phyloP scores from a whole-genome alignment of 768 basidiomycete genomes.

The Termitomyces sp. region DNA sequence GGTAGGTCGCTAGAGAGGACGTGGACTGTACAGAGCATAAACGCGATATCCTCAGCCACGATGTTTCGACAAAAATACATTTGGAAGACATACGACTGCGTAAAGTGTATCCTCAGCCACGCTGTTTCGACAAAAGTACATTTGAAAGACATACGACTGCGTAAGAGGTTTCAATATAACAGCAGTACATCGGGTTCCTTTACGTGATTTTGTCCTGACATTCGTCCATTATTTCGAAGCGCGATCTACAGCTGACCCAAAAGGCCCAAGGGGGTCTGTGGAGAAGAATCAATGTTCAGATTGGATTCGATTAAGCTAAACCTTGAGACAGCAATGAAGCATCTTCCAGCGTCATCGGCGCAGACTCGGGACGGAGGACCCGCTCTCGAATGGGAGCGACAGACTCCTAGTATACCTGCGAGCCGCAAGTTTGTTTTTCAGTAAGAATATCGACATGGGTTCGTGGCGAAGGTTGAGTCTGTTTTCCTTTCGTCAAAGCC shows the following conservation, averaged over 20 bases:
- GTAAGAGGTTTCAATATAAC: conserved; percentile 39
- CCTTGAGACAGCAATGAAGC: conserved; percentile 52
- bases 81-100: conserved; percentile 26
- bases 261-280: not conserved
- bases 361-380: conserved; percentile 51
- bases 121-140: too few species aligned
- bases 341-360: conserved; percentile 56
- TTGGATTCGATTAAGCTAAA: conserved; percentile 37
- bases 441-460: conserved; percentile 65
- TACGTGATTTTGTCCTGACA: conserved; percentile 55
- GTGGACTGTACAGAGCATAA: conserved; percentile 43
- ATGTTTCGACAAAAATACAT: too few species aligned
- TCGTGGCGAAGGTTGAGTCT: conserved; percentile 46
- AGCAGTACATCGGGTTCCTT: conserved; percentile 44
- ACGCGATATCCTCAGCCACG: not conserved
- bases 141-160: conserved; percentile 25
- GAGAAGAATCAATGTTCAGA: conserved; percentile 5
- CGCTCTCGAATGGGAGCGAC: conserved; percentile 56
- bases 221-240: conserved; percentile 62
- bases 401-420: conserved; percentile 54
- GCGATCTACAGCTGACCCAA: conserved; percentile 51
- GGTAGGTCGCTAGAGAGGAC: conserved; percentile 69
- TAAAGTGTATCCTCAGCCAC: not conserved
- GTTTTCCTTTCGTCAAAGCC: conserved; percentile 36
- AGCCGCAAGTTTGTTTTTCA: conserved; percentile 38